Conservation (phyloP, 306 rosid species). For the Adenanthera pavonina region DNA sequence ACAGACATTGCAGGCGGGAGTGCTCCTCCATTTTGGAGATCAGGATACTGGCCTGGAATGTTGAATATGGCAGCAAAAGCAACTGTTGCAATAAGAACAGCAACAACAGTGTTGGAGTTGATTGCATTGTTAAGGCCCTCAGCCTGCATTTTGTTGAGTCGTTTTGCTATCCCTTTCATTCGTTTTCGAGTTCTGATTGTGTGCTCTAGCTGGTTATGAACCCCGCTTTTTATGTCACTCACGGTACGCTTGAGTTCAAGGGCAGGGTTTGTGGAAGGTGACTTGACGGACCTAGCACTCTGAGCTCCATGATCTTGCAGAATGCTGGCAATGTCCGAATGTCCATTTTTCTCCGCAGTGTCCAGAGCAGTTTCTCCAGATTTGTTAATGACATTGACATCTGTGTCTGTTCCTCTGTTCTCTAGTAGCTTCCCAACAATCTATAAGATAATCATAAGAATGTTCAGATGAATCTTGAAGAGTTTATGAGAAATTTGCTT, state of each 20-base stretch:
- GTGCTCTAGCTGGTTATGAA: slow-evolving; percentile 84
- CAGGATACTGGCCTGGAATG: slow-evolving; percentile 71
- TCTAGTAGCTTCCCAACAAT: slow-evolving; percentile 61
- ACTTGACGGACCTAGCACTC: slow-evolving; percentile 64
- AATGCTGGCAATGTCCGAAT: slow-evolving; percentile 45
- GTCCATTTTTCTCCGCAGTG: slow-evolving; percentile 63
- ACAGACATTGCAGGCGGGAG: slow-evolving; percentile 45
- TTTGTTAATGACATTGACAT: slow-evolving; percentile 54
- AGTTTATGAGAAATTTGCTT: slow-evolving; percentile 18
- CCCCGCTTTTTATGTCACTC: slow-evolving; percentile 77
- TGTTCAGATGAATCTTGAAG: neutral
- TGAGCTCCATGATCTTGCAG: slow-evolving; percentile 61
- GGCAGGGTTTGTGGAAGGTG: slow-evolving; percentile 49
- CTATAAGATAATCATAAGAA: slow-evolving; percentile 46
- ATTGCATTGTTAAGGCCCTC: slow-evolving; percentile 88
- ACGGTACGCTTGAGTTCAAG: slow-evolving; percentile 72
- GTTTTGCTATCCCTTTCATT: slow-evolving; percentile 68
- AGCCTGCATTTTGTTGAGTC: slow-evolving; percentile 73
- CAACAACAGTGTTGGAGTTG: slow-evolving; percentile 77
- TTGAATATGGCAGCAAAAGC: slow-evolving; percentile 84
- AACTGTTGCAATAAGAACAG: slow-evolving; percentile 83
- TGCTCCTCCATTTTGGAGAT: accelerated
- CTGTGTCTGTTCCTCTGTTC: slow-evolving; percentile 50
- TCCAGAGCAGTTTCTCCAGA: slow-evolving; percentile 76
- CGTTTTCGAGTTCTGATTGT: slow-evolving; percentile 66